Conservation (phyloP, 2,329 filamentous ascomycete species). For the Diaporthe citrichinensis region DNA sequence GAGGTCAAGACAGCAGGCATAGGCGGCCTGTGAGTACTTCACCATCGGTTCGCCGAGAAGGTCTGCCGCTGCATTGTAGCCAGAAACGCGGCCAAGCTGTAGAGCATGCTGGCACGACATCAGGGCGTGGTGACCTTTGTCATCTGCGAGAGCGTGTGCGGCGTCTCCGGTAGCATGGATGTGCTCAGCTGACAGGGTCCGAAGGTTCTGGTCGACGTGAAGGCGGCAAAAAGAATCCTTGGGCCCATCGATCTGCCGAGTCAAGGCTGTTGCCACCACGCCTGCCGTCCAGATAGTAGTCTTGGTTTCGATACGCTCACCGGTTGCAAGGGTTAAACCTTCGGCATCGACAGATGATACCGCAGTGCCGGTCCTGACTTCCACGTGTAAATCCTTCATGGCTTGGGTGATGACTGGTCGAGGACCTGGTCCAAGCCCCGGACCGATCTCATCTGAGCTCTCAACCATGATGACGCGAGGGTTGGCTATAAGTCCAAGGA, state of each 20-base stretch:
- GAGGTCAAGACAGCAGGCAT: conserved; percentile 2
- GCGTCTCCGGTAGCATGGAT: neutral
- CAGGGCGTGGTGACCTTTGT: neutral
- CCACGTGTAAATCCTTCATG: neutral
- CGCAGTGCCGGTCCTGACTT: neutral
- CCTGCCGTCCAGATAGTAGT: conserved; percentile 12
- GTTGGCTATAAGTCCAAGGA: neutral
- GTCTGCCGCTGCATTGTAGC: conserved; percentile 5
- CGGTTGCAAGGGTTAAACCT: neutral
- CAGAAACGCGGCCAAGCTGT: conserved; percentile 15
- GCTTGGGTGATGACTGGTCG: conserved; percentile 9
- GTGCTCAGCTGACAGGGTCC: neutral
- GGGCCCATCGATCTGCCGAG: neutral
- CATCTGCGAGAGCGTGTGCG: neutral
- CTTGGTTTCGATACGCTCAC: conserved; percentile 4
- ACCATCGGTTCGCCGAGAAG: neutral
- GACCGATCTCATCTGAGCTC: neutral
- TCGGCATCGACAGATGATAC: conserved; percentile 13
- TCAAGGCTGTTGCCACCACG: conserved; percentile 10
- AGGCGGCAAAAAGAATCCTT: neutral
- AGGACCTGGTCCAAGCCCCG: neutral
- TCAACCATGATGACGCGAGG: conserved; percentile 9
- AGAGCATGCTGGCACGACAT: conserved; percentile 25
- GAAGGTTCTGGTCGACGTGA: neutral
- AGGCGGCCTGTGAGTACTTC: neutral